These are phyloP conservation scores for Penicillium ochrochloron DNA, from an alignment of 495 filamentous ascomycete genomes.

Conservation along the genomic window DNA sequence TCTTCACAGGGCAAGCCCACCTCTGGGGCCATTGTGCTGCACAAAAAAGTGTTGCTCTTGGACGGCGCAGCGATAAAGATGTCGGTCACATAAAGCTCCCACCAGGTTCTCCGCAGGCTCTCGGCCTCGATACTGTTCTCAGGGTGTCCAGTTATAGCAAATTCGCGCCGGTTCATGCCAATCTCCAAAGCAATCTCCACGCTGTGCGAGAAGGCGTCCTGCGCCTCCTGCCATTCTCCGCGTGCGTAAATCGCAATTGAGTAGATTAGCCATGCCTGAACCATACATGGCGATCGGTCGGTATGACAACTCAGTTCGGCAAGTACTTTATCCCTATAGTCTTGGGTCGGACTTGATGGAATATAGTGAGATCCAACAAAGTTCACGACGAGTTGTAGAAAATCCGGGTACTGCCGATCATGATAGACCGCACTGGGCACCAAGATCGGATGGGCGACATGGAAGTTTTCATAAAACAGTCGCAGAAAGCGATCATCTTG, in stretches of 20 bases:
- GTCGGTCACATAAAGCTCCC: conserved; percentile 48
- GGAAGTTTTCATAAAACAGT: conserved; percentile 48
- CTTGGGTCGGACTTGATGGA: conserved; percentile 25
- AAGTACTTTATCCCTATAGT: conserved; percentile 32
- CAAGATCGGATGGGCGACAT: conserved; percentile 45
- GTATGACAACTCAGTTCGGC: conserved; percentile 33
- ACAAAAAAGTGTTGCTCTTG: conserved; percentile 35
- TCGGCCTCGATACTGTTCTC: conserved; percentile 42
- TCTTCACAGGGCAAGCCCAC: conserved; percentile 48
- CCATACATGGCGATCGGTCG: conserved; percentile 40
- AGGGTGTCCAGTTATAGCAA: conserved; percentile 31
- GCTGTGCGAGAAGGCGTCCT: conserved; percentile 34
- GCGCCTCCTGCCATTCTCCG: conserved; percentile 39
- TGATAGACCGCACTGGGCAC: conserved; percentile 40
- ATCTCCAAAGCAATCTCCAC: conserved; percentile 44
- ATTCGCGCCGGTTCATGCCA: conserved; percentile 43
- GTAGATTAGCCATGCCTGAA: conserved; percentile 45
- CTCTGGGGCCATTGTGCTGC: conserved; percentile 39
- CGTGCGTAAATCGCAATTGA: conserved; percentile 43
- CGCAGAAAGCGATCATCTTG: conserved; percentile 41
- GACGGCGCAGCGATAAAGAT: conserved; percentile 41
- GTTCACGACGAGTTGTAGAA: conserved; percentile 41
- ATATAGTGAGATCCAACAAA: conserved; percentile 48
- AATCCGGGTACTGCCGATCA: conserved; percentile 42
- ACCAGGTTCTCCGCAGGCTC: conserved; percentile 48